A percentile compares a stretch with the other conserved stretches of the same genome.
Conservation (phyloP, 345 rosid genomes). For the Kandelia obovata region DNA sequence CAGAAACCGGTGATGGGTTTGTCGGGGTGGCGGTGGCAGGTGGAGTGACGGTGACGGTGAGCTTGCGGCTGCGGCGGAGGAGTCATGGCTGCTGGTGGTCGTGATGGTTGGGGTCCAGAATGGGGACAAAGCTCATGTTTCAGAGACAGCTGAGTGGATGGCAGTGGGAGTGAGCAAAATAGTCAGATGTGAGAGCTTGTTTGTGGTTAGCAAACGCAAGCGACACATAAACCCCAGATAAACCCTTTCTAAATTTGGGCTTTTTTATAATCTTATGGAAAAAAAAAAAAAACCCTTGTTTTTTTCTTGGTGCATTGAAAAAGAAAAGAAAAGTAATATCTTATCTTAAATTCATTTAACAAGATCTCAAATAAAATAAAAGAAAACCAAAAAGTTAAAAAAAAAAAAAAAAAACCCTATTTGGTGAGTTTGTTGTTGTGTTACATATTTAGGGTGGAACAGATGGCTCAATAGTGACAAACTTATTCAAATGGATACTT, state of each 20-base stretch:
- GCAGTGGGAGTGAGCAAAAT: background rate
- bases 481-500: too few relatives aligned
- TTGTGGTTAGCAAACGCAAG: background rate
- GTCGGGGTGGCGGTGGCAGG: slow-evolving; percentile 60
- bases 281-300: too few relatives aligned
- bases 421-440: too few relatives aligned
- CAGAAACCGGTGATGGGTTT: slow-evolving; percentile 58
- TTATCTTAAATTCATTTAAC: too few relatives aligned
- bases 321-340: background rate
- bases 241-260: slow-evolving; percentile 22
- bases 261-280: background rate
- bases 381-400: too few relatives aligned
- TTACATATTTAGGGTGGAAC: too few relatives aligned
- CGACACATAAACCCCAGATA: slow-evolving; percentile 24
- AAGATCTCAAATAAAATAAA: too few relatives aligned
- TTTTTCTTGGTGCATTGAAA: background rate
- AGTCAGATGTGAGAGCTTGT: background rate
- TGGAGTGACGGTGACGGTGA: slow-evolving; percentile 33
- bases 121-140: slow-evolving; percentile 8
- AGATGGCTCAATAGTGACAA: too few relatives aligned
- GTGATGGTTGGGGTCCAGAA: background rate
- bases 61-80: slow-evolving; percentile 18
- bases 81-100: slow-evolving; percentile 36
- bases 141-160: background rate
- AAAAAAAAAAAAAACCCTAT: too few relatives aligned